Evolutionary conservation across 2,329 filamentous ascomycete species (phyloP), one percentile per base, ranked within the genome.

Genomic region (Diaporthe ampelina): DNA sequence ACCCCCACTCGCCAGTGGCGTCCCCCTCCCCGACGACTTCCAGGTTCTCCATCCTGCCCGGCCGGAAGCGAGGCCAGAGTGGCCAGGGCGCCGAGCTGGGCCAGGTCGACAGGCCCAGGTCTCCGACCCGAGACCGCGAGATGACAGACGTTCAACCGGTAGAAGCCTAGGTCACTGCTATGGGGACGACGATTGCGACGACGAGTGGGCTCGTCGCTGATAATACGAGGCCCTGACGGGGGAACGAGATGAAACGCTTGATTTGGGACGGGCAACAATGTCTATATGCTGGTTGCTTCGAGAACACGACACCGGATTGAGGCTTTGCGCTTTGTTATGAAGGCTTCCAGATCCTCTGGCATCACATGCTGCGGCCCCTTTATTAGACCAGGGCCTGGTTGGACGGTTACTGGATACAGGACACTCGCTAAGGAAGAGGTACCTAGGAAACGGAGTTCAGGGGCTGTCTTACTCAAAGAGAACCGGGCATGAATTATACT

Each of bases 31-130:
- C 85, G 81, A 76, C 79, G 82, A 88, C 84, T 83, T 84, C 90
- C 82, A 82, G 88, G 69, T 94, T 95, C 81, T 89, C 93, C 78
- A 88, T 94, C 72, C 65, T 76, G 21, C 89, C 91, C 4, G 92
- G 93, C 21, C 88, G 94, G 79, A 95, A 94, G 86, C 86, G 93
- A 78, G 93, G 89, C 4, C 91, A 92, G 79, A 92, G 90, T 78
- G 92, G 92, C 15, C 91, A 91, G 78, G 92, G 92, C 40, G 88
- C 93, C 75, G 93, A 97, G 83, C 83, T 97, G 72, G 90, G 91
- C 58, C 88, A 86, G 56, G 93, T 96, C 79, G 86, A 90, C 43
- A 81, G 81, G 50, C 79, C 82, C 35, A 77, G 75, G 58, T 78
- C 79, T n/a, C 78, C 81, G 5, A 65, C 32, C 61, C 73, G 24